A percentile compares a stretch with the other conserved stretches of the same genome.
Conservation (phyloP, 805 yeast genomes). For the Starmerella bombi region DNA sequence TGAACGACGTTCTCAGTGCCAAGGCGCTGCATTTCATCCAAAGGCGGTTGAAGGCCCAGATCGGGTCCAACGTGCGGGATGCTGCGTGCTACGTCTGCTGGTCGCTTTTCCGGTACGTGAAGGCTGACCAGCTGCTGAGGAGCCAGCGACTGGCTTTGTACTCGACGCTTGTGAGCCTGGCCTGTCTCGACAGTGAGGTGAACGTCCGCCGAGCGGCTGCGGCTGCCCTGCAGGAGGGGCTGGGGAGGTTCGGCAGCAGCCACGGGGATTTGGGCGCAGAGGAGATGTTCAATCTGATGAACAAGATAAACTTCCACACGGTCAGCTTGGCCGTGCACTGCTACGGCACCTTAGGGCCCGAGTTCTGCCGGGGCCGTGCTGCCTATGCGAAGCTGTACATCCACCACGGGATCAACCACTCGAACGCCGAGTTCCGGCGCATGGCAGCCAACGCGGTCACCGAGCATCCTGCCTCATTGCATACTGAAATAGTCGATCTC, state of each 20-base stretch:
- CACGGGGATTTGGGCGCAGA: slow-evolving; percentile 29
- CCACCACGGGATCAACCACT: slow-evolving; percentile 27
- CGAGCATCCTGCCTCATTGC: background rate
- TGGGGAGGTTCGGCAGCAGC: slow-evolving; percentile 77
- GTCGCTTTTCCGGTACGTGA: slow-evolving; percentile 46
- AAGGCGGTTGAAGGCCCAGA: slow-evolving; percentile 35
- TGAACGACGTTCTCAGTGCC: slow-evolving; percentile 28
- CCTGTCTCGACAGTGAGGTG: slow-evolving; percentile 61
- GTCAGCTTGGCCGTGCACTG: slow-evolving; percentile 35
- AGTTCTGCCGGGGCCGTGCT: slow-evolving; percentile 11
- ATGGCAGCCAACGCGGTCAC: slow-evolving; percentile 32
- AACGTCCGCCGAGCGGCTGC: slow-evolving; percentile 67
- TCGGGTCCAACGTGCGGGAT: slow-evolving; percentile 66
- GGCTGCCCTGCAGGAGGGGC: slow-evolving; percentile 74
- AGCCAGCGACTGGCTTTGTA: slow-evolving; percentile 19
- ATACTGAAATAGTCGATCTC: background rate
- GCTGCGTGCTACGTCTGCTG: slow-evolving; percentile 76
- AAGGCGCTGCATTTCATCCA: slow-evolving; percentile 46
- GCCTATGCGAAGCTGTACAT: slow-evolving; percentile 22
- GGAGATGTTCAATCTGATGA: slow-evolving; percentile 35
- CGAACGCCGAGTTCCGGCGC: slow-evolving; percentile 34
- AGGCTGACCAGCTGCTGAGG: slow-evolving; percentile 7
- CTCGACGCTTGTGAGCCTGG: slow-evolving; percentile 35
- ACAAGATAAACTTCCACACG: slow-evolving; percentile 41
- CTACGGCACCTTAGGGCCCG: slow-evolving; percentile 29